phyloP scores from a whole-genome alignment of 139 green algal species.

The Zygnema cylindricum region DNA sequence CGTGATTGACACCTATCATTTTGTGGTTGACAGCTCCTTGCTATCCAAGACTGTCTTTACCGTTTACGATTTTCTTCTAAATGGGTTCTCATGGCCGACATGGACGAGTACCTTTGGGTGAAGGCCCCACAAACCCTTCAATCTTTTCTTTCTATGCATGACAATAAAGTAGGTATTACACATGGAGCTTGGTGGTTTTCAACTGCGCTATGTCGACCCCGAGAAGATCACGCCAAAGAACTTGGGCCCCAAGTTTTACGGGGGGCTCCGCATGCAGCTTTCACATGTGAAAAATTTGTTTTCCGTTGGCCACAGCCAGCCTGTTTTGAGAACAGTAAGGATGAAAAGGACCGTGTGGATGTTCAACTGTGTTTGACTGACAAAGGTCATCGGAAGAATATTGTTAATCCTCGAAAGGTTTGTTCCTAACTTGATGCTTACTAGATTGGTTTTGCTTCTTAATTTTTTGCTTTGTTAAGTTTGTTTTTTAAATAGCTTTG shows the following conservation, averaged over 20 bases:
- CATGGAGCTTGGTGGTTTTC: conserved; percentile 2
- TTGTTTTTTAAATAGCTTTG: too few relatives aligned
- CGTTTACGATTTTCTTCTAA: background rate
- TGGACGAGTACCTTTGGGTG: conserved; percentile 21
- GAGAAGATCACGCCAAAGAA: background rate
- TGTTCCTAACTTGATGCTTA: background rate
- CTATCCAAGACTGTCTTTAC: background rate
- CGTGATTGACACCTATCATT: too few relatives aligned
- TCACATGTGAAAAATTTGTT: background rate
- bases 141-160: background rate
- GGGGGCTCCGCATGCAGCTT: background rate
- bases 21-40: conserved; percentile 4
- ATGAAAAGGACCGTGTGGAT: background rate
- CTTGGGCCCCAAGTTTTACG: background rate
- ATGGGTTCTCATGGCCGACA: conserved; percentile 18
- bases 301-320: conserved; percentile 1
- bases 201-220: background rate
- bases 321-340: background rate
- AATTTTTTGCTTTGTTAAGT: too few relatives aligned
- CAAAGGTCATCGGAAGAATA: background rate
- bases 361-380: background rate
- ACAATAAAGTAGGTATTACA: background rate
- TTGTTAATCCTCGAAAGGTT: conserved; percentile 23
- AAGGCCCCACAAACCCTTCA: background rate
- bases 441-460: background rate